These are phyloP conservation scores for Botrytis aclada DNA, from an alignment of 2,329 filamentous ascomycete species.

Conservation along the genomic window DNA sequence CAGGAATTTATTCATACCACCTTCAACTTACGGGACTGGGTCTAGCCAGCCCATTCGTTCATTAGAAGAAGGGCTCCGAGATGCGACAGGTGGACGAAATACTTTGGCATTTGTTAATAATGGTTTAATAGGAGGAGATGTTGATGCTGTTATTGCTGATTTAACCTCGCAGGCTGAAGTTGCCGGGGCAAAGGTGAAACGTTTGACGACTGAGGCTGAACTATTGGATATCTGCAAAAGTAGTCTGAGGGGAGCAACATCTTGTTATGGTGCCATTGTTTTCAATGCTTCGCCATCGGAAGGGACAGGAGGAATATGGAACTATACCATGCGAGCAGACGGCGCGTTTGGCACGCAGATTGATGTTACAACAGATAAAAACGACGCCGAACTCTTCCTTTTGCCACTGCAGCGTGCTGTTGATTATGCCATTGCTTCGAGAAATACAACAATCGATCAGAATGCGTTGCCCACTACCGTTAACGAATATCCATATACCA, in stretches of 20 bases:
- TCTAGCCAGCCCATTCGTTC: slow-evolving; percentile 57
- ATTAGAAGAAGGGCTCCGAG: slow-evolving; percentile 60
- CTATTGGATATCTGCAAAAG: slow-evolving; percentile 62
- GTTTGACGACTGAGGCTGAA: slow-evolving; percentile 53
- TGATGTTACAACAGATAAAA: slow-evolving; percentile 60
- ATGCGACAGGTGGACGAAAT: slow-evolving; percentile 56
- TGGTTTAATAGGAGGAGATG: slow-evolving; percentile 64
- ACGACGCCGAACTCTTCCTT: slow-evolving; percentile 74
- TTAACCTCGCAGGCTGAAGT: slow-evolving; percentile 57
- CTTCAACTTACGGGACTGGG: slow-evolving; percentile 72
- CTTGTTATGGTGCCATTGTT: slow-evolving; percentile 70
- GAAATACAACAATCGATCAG: slow-evolving; percentile 46
- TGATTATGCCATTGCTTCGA: slow-evolving; percentile 65
- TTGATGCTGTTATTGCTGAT: slow-evolving; percentile 65
- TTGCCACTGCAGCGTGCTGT: slow-evolving; percentile 78
- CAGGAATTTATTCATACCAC: slow-evolving; percentile 78
- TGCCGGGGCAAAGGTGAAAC: slow-evolving; percentile 54
- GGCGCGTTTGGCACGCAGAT: slow-evolving; percentile 65
- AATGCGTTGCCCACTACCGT: slow-evolving; percentile 44
- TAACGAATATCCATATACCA: slow-evolving; percentile 77
- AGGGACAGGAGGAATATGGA: slow-evolving; percentile 68
- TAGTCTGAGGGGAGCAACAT: slow-evolving; percentile 62
- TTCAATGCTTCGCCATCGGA: slow-evolving; percentile 75
- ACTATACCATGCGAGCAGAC: slow-evolving; percentile 80
- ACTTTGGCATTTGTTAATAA: slow-evolving; percentile 78